phyloP scores from a whole-genome alignment of 306 rosid species.

The Vigna reflexopilosa region DNA sequence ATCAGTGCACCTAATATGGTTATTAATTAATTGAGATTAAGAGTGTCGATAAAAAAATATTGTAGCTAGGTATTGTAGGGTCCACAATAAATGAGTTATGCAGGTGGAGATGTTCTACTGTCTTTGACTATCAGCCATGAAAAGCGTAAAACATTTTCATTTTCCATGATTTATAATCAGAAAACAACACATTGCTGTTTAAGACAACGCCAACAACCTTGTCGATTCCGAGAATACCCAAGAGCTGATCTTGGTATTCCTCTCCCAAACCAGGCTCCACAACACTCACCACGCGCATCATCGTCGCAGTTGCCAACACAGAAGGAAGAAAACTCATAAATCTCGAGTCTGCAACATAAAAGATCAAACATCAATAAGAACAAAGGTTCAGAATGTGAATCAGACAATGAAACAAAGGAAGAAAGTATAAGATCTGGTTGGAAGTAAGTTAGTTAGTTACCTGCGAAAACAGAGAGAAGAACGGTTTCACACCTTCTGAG shows the following conservation, averaged over 20 bases:
- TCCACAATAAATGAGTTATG: neutral
- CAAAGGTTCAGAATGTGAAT: neutral
- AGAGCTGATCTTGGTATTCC: constrained; percentile 70
- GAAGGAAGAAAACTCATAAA: constrained; percentile 73
- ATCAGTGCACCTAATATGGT: no score
- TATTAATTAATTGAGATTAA: no score
- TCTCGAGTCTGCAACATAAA: constrained; percentile 63
- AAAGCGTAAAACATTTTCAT: neutral
- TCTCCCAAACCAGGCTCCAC: constrained; percentile 64
- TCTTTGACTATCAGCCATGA: neutral
- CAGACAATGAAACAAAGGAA: neutral
- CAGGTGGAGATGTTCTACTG: neutral
- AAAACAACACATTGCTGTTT: neutral
- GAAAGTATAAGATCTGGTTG: neutral
- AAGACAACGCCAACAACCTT: constrained; percentile 59
- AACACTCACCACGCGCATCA: constrained; percentile 68
- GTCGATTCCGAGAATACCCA: constrained; percentile 68
- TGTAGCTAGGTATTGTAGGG: neutral
- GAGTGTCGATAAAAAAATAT: no score
- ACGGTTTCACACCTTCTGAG: constrained; percentile 64
- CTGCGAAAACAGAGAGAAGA: constrained; percentile 65
- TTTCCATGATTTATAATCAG: neutral
- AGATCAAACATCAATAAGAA: neutral
- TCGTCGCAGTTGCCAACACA: constrained; percentile 72
- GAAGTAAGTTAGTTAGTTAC: constrained; percentile 39